phyloP scores from a whole-genome alignment of 805 yeast species.

The Pichia ethanolica region DNA sequence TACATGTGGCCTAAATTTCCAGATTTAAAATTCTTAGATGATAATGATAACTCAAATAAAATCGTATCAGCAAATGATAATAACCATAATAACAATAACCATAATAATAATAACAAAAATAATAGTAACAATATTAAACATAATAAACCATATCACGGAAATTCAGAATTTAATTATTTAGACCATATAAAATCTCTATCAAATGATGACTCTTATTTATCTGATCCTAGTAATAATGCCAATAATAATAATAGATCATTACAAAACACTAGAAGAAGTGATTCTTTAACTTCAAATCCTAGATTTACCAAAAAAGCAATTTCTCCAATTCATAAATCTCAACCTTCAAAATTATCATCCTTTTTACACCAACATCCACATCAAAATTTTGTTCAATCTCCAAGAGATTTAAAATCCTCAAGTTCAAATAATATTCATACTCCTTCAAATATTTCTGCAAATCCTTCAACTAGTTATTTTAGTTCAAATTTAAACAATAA shows the following conservation, averaged over 20 bases:
- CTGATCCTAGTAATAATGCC: background rate
- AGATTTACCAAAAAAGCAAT: conserved; percentile 20
- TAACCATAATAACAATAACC: no score
- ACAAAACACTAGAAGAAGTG: background rate
- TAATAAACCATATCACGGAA: background rate
- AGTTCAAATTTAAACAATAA: background rate
- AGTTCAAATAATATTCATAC: background rate
- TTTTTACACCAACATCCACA: conserved; percentile 13
- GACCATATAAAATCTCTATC: conserved; percentile 15
- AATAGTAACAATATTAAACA: conserved; percentile 21
- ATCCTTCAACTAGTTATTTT: background rate
- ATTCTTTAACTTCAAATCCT: background rate
- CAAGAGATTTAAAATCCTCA: background rate
- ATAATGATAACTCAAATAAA: background rate
- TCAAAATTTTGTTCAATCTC: conserved; percentile 5
- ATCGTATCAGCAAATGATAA: background rate
- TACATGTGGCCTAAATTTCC: conserved; percentile 31
- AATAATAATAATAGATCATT: background rate
- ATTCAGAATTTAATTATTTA: conserved; percentile 9
- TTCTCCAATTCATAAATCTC: conserved; percentile 18
- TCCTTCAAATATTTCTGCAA: background rate
- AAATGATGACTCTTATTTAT: conserved; percentile 10
- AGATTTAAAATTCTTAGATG: conserved; percentile 19
- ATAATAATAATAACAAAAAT: background rate
- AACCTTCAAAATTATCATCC: conserved; percentile 23